Evolutionary conservation across 495 filamentous ascomycete genomes (phyloP), one percentile per base, ranked within the genome.

Genomic region (Articulospora tetracladia): DNA sequence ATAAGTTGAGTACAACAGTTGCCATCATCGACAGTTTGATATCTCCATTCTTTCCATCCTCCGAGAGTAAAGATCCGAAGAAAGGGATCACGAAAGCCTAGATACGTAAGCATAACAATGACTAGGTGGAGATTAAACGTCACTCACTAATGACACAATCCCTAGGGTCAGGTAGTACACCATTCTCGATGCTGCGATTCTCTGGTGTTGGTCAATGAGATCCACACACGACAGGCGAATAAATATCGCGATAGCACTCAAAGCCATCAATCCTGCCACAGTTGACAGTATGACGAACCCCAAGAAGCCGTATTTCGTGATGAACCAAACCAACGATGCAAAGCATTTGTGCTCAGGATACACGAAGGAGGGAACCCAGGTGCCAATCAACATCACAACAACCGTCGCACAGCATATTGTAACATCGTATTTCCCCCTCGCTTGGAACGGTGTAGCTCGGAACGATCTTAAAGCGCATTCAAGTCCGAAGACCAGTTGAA

Each of bases 131-230:
- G 53, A 11, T 19, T 32, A 32, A 30, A 63, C 11, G 17, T 7
- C 15, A 19, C 73, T 62, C 59, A 75, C 73, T 50, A 73, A 59
- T 20, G 70, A 61, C 4, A 68, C 53, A 20, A 70, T 60, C 15
- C 63, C 67, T 48, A 73, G 52, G 2, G 64, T 61, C 15, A 72
- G 62, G 58, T 76, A 74, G 54, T 74, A 76, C 0, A 73, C 70
- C 62, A 72, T 69, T 51, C 72, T 61, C 15, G 67, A 73, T 15
- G 73, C 71, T 11, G 72, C 68, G 53, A 76, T 71, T 47, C 73
- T 44, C 52, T 74, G 68, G 32, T 68, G 61, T 22, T 60, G 36
- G 62, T 71, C 63, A 34, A 69, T 66, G 46, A 72, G 36, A 20
- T 52, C 60, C 3, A 63, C 55, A 0, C 60, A 71, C 11, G 68